These are phyloP conservation scores for Astrephomene gubernaculifera DNA, from an alignment of 139 green algal species.

Conservation along the genomic window DNA sequence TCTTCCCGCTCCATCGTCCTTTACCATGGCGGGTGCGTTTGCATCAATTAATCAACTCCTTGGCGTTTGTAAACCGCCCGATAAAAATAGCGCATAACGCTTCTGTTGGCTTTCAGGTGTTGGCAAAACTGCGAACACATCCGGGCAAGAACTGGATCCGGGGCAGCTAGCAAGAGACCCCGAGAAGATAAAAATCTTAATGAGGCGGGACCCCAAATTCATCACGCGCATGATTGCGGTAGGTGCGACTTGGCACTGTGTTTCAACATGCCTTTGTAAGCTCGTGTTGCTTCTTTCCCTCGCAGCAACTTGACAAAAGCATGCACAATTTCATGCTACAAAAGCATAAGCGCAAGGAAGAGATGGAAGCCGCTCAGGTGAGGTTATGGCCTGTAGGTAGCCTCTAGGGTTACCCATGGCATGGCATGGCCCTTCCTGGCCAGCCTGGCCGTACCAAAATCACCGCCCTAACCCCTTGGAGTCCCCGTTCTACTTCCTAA, in stretches of 20 bases:
- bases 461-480: not conserved
- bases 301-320: conserved; percentile 79
- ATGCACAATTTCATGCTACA: conserved; percentile 58
- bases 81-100: not conserved
- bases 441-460: not conserved
- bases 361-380: conserved; percentile 46
- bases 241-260: not conserved
- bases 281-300: conserved; percentile 45
- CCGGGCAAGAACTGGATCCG: conserved; percentile 9
- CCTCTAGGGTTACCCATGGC: too few species aligned
- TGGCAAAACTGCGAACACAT: not conserved
- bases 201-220: conserved; percentile 35
- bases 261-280: not conserved
- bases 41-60: not conserved
- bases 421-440: not conserved
- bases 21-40: not conserved
- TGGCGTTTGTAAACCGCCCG: not conserved
- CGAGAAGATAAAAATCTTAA: conserved; percentile 38
- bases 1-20: too few species aligned
- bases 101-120: not conserved
- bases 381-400: not conserved
- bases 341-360: conserved; percentile 38
- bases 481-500: not conserved
- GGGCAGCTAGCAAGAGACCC: conserved; percentile 10
- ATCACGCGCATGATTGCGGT: conserved; percentile 36